A percentile compares a stretch with the other conserved stretches of the same genome.
Evolutionary conservation across 1,284 basidiomycete species (phyloP).

Genomic region (Phaffia rhodozyma): DNA sequence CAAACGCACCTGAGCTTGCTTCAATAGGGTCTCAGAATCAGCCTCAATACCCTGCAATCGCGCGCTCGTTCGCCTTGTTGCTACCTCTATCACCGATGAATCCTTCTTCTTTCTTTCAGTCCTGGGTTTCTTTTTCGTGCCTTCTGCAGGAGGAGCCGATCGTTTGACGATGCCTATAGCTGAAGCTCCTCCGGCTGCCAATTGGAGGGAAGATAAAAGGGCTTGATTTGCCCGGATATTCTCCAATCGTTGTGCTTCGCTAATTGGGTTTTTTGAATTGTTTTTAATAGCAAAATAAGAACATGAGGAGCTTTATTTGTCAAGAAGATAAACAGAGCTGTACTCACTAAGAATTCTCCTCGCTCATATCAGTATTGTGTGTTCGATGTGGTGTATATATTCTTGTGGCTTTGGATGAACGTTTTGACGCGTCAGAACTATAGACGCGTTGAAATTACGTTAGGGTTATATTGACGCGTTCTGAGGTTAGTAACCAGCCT

Average conservation of each 20-base stretch:
- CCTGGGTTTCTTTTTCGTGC: neutral
- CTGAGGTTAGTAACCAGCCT: no score
- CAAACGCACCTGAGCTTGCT: neutral
- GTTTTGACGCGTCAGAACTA: no score
- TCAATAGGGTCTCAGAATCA: constrained; percentile 8
- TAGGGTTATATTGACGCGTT: no score
- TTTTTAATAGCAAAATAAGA: no score
- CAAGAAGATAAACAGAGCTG: no score
- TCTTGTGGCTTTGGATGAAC: no score
- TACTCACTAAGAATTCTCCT: no score
- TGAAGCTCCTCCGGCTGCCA: constrained; percentile 19
- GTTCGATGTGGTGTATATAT: no score
- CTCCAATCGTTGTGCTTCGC: constrained; percentile 34
- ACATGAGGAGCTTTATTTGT: no score
- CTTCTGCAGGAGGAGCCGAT: neutral
- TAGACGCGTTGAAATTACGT: no score
- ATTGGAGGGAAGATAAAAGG: constrained; percentile 34
- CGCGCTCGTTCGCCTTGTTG: constrained; percentile 1
- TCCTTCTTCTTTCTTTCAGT: neutral
- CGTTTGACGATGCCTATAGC: constrained; percentile 5
- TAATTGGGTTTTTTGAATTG: constrained; percentile 10
- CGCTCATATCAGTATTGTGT: no score
- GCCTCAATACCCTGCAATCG: constrained; percentile 12
- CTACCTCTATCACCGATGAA: neutral
- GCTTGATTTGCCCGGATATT: constrained; percentile 35